Conservation (phyloP, 192 early-diverging fungal species). For the Podila horticola region DNA sequence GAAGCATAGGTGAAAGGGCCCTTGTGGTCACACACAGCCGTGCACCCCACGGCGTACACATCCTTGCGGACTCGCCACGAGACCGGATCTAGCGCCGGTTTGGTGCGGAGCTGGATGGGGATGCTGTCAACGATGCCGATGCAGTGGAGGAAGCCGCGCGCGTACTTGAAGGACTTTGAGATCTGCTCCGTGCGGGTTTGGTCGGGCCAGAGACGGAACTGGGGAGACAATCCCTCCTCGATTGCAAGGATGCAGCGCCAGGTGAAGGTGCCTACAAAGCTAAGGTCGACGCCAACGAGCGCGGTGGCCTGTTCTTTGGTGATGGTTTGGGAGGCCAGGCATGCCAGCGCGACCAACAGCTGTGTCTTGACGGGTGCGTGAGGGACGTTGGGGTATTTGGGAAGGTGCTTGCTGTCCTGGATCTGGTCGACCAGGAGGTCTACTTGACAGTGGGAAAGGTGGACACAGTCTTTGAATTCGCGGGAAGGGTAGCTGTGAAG, state of each 20-base stretch:
- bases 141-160: slow-evolving; percentile 6
- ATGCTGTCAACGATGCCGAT: slow-evolving; percentile 26
- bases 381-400: neutral
- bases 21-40: slow-evolving; percentile 16
- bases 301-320: neutral
- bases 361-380: neutral
- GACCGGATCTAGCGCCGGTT: slow-evolving; percentile 4
- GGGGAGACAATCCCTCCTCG: neutral
- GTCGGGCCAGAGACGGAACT: slow-evolving; percentile 13
- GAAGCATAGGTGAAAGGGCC: slow-evolving; percentile 7
- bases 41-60: slow-evolving; percentile 17
- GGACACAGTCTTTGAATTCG: neutral
- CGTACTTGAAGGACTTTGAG: slow-evolving; percentile 3
- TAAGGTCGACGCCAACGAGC: neutral
- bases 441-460: neutral
- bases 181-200: slow-evolving; percentile 6
- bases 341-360: neutral
- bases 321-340: slow-evolving; percentile 9
- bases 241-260: slow-evolving; percentile 12
- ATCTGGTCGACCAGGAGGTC: neutral
- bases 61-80: slow-evolving; percentile 8
- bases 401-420: neutral
- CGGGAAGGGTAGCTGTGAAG: neutral
- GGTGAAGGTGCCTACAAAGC: neutral
- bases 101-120: slow-evolving; percentile 4